phyloP scores from a whole-genome alignment of 2,329 filamentous ascomycete species.

The Fusarium pseudograminearum region DNA sequence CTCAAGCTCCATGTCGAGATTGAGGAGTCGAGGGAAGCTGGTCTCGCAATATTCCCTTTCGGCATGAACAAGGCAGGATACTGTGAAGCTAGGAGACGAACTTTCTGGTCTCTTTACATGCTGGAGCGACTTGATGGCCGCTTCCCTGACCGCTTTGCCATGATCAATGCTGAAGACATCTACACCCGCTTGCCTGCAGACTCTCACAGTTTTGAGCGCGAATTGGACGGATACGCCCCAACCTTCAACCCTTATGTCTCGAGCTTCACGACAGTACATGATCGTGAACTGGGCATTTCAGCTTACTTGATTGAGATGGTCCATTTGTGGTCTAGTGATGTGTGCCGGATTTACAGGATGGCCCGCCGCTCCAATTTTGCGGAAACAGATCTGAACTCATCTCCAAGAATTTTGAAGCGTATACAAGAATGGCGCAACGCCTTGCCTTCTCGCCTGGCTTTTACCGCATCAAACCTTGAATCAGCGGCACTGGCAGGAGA shows the following conservation, averaged over 20 bases:
- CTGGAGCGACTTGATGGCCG: conserved; percentile 75
- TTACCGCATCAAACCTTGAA: conserved; percentile 68
- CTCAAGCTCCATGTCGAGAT: conserved; percentile 74
- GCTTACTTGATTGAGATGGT: conserved; percentile 72
- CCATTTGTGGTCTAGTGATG: conserved; percentile 73
- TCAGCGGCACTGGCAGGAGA: conserved; percentile 64
- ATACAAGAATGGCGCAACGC: conserved; percentile 69
- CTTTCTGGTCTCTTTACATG: conserved; percentile 78
- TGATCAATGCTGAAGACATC: conserved; percentile 73
- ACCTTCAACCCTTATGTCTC: conserved; percentile 67
- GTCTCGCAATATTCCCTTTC: conserved; percentile 62
- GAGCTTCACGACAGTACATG: conserved; percentile 34
- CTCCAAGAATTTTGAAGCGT: conserved; percentile 62
- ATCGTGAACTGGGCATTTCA: conserved; percentile 62
- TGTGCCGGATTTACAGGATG: conserved; percentile 66
- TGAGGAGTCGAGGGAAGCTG: conserved; percentile 58
- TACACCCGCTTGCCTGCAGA: conserved; percentile 75
- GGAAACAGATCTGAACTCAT: conserved; percentile 48
- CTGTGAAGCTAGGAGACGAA: conserved; percentile 75
- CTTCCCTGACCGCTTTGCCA: conserved; percentile 64
- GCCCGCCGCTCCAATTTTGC: conserved; percentile 47
- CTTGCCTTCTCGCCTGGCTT: conserved; percentile 67
- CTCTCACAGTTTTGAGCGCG: conserved; percentile 70
- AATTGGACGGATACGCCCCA: conserved; percentile 67
- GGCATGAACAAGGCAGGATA: conserved; percentile 68